Evolutionary conservation across 129 eudicot species (phyloP).

Genomic region (Lonicera japonica): DNA sequence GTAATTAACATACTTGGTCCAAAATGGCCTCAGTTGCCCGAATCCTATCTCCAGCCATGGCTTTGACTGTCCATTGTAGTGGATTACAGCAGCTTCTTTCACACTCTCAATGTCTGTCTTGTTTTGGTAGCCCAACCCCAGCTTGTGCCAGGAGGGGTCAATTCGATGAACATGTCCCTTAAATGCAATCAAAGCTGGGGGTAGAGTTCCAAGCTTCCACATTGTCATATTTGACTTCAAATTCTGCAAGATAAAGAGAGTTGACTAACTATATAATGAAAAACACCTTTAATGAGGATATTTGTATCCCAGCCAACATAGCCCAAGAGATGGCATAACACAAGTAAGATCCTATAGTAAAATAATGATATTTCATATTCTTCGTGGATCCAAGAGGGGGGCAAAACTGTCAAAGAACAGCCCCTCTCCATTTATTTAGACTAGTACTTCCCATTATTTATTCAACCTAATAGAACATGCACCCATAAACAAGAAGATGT

Average conservation of each 20-base stretch:
- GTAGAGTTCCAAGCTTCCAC: constrained; percentile 98
- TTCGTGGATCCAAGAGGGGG: too few relatives aligned
- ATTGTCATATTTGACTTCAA: constrained; percentile 81
- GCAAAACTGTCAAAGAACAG: background rate
- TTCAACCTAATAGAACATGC: background rate
- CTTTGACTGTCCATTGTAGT: constrained; percentile 96
- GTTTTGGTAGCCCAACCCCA: constrained; percentile 93
- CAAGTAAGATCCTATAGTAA: too few relatives aligned
- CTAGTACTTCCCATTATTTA: background rate
- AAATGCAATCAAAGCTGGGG: constrained; percentile 96
- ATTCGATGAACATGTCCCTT: constrained; percentile 83
- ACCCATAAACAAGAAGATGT: background rate
- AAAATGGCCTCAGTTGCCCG: constrained; percentile 89
- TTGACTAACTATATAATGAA: background rate
- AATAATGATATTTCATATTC: too few relatives aligned
- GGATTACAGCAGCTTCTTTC: constrained; percentile 87
- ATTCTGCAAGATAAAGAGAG: constrained; percentile 47
- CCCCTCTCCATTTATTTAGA: background rate
- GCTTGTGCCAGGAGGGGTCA: constrained; percentile 96
- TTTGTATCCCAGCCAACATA: background rate
- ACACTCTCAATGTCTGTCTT: constrained; percentile 69
- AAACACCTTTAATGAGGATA: background rate
- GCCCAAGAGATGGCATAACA: background rate
- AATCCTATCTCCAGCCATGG: constrained; percentile 97
- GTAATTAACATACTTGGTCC: constrained; percentile 90